phyloP scores from a whole-genome alignment of 1,284 basidiomycete species.

The Puccinia triticina region DNA sequence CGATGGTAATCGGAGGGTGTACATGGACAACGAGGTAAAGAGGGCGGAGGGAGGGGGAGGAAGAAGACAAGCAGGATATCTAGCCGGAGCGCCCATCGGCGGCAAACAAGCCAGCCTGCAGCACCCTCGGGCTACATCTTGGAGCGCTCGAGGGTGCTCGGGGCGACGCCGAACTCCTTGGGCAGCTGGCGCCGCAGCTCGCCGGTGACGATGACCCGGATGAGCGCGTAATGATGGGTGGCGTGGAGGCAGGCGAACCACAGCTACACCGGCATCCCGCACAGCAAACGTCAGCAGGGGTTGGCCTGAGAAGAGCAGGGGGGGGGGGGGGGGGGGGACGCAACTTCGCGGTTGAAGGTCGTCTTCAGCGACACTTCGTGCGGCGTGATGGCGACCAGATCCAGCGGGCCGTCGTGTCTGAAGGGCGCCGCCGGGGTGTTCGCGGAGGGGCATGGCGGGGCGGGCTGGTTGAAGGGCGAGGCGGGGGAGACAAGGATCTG shows the following conservation, averaged over 20 bases:
- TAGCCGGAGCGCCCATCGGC: too few relatives aligned
- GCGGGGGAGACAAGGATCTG: not conserved
- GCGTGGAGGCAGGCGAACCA: conserved; percentile 59
- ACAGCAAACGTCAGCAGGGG: not conserved
- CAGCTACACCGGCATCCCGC: conserved; percentile 50
- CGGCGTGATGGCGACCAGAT: conserved; percentile 7
- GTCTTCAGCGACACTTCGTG: not conserved
- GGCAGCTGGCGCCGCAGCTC: conserved; percentile 55
- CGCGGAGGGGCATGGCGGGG: not conserved
- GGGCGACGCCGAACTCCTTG: conserved; percentile 58
- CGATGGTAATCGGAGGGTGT: too few relatives aligned
- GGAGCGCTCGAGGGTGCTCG: conserved; percentile 56
- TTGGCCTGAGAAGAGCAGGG: not conserved
- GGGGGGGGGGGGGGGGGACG: not conserved
- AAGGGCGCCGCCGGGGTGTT: not conserved
- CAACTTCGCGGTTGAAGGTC: conserved; percentile 27
- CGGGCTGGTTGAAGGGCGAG: not conserved
- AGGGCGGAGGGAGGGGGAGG: too few relatives aligned
- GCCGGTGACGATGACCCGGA: conserved; percentile 56
- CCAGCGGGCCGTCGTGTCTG: not conserved
- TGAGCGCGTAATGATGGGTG: conserved; percentile 58
- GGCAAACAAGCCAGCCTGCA: too few relatives aligned
- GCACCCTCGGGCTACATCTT: conserved; percentile 51
- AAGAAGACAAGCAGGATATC: too few relatives aligned
- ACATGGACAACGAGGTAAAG: too few relatives aligned